Evolutionary conservation across 352 stramenopile species (phyloP).

Genomic region (Phytopythium kandeliae): DNA sequence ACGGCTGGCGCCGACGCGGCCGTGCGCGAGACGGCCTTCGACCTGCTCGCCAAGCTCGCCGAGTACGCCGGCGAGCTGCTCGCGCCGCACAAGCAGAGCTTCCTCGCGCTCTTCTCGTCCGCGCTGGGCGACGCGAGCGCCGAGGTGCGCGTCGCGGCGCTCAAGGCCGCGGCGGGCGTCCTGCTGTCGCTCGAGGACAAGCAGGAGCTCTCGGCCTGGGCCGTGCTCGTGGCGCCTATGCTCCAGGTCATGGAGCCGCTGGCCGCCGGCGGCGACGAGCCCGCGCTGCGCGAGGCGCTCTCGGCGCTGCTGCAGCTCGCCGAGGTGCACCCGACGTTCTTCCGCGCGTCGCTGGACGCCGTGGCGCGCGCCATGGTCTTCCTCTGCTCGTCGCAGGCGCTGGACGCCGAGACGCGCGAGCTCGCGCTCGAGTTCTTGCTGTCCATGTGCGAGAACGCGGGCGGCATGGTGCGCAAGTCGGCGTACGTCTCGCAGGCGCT

Average conservation of each 20-base stretch:
- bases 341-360: constrained; percentile 62
- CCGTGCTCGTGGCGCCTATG: constrained; percentile 65
- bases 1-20: constrained; percentile 45
- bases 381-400: constrained; percentile 49
- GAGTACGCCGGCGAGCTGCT: constrained; percentile 67
- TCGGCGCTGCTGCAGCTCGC: constrained; percentile 68
- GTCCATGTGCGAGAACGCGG: constrained; percentile 72
- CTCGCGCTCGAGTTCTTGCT: constrained; percentile 81
- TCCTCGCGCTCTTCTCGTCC: constrained; percentile 72
- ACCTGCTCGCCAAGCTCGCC: constrained; percentile 67
- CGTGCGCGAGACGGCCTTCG: constrained; percentile 72
- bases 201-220: constrained; percentile 62
- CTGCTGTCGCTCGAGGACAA: constrained; percentile 68
- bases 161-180: constrained; percentile 71
- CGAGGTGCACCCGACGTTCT: constrained; percentile 80
- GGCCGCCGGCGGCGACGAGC: constrained; percentile 52
- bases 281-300: constrained; percentile 65
- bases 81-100: constrained; percentile 71
- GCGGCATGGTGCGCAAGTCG: constrained; percentile 78
- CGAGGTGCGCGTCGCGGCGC: constrained; percentile 63
- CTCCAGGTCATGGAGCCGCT: constrained; percentile 72
- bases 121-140: constrained; percentile 54
- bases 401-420: constrained; percentile 72
- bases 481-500: constrained; percentile 53
- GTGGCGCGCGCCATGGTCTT: constrained; percentile 78